Evolutionary conservation across 306 rosid species (phyloP).

Genomic region (Lithocarpus polystachyus): DNA sequence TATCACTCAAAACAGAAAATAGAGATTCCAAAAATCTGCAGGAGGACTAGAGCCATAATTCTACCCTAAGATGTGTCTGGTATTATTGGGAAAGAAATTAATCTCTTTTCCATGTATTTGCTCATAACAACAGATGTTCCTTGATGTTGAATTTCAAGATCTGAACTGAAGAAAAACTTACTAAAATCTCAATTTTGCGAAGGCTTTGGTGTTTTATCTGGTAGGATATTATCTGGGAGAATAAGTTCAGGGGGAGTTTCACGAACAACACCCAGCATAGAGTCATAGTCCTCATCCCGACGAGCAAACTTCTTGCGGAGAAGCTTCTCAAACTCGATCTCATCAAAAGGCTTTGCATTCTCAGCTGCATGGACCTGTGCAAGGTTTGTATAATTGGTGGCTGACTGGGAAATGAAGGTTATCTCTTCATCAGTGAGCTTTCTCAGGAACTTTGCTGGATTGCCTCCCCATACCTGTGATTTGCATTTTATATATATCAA

Average conservation of each 20-base stretch:
- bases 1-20: conserved; percentile 31
- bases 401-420: conserved; percentile 79
- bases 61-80: conserved; percentile 46
- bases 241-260: conserved; percentile 76
- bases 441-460: conserved; percentile 91
- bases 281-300: conserved; percentile 80
- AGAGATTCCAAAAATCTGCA: conserved; percentile 24
- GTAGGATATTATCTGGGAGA: conserved; percentile 78
- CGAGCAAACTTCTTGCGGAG: conserved; percentile 83
- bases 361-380: conserved; percentile 98
- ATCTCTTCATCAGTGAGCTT: conserved; percentile 87
- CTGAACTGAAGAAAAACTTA: conserved; percentile 20
- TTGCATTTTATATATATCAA: neutral
- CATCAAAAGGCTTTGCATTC: conserved; percentile 69
- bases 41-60: conserved; percentile 31
- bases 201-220: conserved; percentile 56
- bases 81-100: conserved; percentile 64
- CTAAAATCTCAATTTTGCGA: conserved; percentile 23
- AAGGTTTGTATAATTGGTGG: conserved; percentile 71
- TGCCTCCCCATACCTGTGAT: conserved; percentile 94
- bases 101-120: conserved; percentile 52
- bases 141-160: conserved; percentile 38
- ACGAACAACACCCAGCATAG: conserved; percentile 81
- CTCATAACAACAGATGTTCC: conserved; percentile 37
- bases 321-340: conserved; percentile 82